Conservation (phyloP, 2,329 filamentous ascomycete genomes). For the Teratosphaeria nubilosa region DNA sequence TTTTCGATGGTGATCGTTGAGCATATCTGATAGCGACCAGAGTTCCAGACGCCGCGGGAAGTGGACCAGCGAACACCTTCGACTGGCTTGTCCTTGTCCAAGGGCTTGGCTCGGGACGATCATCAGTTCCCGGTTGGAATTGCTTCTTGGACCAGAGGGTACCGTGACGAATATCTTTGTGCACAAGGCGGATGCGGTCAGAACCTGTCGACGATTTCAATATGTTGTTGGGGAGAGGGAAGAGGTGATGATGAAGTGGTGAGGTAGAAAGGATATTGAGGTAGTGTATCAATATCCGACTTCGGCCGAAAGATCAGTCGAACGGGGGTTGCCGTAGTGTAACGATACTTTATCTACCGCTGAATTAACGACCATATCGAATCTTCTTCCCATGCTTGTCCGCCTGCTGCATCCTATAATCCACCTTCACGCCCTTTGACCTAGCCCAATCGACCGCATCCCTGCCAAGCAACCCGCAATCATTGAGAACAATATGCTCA, state of each 20-base stretch:
- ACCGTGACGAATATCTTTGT: too few relatives aligned
- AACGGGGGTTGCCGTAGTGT: too few relatives aligned
- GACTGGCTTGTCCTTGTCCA: background rate
- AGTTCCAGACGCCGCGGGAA: background rate
- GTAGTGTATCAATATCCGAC: too few relatives aligned
- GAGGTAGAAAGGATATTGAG: too few relatives aligned
- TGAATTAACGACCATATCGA: background rate
- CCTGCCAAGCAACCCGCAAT: slow-evolving; percentile 26
- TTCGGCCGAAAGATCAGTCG: too few relatives aligned
- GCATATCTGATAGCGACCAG: background rate
- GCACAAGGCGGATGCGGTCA: too few relatives aligned
- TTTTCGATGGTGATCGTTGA: background rate
- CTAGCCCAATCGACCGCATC: slow-evolving; percentile 34
- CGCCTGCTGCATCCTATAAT: slow-evolving; percentile 1
- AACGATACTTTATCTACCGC: too few relatives aligned
- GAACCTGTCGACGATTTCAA: too few relatives aligned
- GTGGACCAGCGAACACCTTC: background rate
- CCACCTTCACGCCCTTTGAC: slow-evolving; percentile 24
- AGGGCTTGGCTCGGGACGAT: background rate
- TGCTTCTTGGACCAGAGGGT: too few relatives aligned
- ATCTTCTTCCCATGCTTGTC: background rate
- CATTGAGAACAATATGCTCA: slow-evolving; percentile 23
- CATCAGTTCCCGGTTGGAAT: too few relatives aligned
- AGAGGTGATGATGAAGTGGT: too few relatives aligned
- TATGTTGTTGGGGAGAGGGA: too few relatives aligned